Evolutionary conservation across 2,329 filamentous ascomycete species (phyloP), one percentile per base, ranked within the genome.

Genomic region (Diaporthe caulivora): DNA sequence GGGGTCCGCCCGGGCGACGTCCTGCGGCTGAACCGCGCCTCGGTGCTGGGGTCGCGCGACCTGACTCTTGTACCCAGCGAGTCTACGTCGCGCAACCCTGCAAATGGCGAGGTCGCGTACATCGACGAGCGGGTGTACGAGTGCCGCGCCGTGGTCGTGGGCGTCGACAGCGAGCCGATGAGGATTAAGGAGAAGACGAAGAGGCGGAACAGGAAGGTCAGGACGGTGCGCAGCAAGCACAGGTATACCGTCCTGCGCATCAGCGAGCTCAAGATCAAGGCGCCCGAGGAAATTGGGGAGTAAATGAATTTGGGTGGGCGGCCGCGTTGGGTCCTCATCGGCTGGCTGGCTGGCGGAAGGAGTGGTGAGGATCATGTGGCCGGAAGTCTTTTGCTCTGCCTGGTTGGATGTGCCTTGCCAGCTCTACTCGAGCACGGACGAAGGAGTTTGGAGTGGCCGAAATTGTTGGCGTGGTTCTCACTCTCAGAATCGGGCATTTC

Each of bases 151-250:
- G 91, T 92, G 44, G 95, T 99, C 34, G 88, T 97, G 76, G 96
- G 95, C 8, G 90, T 93, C 9, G 97, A 98, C 85, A 90, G 91
- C 72, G 94, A 95, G 85, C 94, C 94, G 44, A 82, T 96, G 85
- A 87, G 94, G 73, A 86, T 92, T 78, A 94, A 94, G 86, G 87
- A 94, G 84, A 96, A 96, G 89, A 96, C 90, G 78, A 95, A 95
- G 89, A 85, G 91, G 86, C 93, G 91, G 80, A 93, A 93, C 82
- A 86, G 94, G 80, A 88, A 93, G 80, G 88, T 90, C 65, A 94
- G 92, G 86, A 91, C 89, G 74, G 93, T 97, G 13, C 92, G 89
- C 86, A 98, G 95, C 87, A 98, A 99, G 89, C 94, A 97, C 81
- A 89, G 90, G 79, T 98, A 93, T 83, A 99, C 97, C 3, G 90